A percentile compares a stretch with the other conserved stretches of the same genome.
These are phyloP conservation scores for Aspergillus uvarum DNA, from an alignment of 2,329 filamentous ascomycete species.

Conservation along the genomic window DNA sequence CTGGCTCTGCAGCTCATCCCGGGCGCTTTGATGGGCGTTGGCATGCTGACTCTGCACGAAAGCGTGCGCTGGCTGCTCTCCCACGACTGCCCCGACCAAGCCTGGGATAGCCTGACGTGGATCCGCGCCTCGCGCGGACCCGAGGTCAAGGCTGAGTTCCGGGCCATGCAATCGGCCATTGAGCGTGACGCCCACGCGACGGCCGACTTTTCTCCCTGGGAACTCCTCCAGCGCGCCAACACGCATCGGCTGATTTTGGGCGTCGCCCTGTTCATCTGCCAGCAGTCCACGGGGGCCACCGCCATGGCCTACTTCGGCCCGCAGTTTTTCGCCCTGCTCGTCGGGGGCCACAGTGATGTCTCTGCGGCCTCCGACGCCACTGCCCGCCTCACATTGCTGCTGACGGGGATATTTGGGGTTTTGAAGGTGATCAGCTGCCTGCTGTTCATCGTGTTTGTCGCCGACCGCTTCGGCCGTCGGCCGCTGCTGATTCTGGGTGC, in stretches of 20 bases:
- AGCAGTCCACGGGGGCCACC: slow-evolving; percentile 56
- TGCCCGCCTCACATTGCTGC: slow-evolving; percentile 47
- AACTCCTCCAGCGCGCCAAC: slow-evolving; percentile 50
- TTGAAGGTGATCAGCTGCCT: slow-evolving; percentile 54
- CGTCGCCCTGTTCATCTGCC: slow-evolving; percentile 51
- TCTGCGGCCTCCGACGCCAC: slow-evolving; percentile 24
- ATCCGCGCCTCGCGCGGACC: slow-evolving; percentile 48
- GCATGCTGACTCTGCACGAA: slow-evolving; percentile 51
- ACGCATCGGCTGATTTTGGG: slow-evolving; percentile 46
- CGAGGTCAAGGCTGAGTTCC: slow-evolving; percentile 47
- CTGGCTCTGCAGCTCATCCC: slow-evolving; percentile 54
- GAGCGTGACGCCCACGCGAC: slow-evolving; percentile 48
- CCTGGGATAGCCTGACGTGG: slow-evolving; percentile 52
- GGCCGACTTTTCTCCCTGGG: slow-evolving; percentile 44
- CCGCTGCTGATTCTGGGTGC: slow-evolving; percentile 52
- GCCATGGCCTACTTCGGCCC: slow-evolving; percentile 57
- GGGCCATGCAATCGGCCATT: slow-evolving; percentile 51
- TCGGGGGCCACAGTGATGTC: slow-evolving; percentile 30
- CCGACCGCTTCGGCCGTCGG: slow-evolving; percentile 54
- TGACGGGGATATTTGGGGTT: slow-evolving; percentile 56
- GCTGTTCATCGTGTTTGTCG: slow-evolving; percentile 54
- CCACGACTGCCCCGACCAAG: slow-evolving; percentile 47
- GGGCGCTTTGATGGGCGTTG: slow-evolving; percentile 49
- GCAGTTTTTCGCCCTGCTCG: slow-evolving; percentile 55
- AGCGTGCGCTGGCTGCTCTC: slow-evolving; percentile 53